Base-by-base conservation (phyloP, 176 grass and related monocot species). In the Phoenix dactylifera region DNA sequence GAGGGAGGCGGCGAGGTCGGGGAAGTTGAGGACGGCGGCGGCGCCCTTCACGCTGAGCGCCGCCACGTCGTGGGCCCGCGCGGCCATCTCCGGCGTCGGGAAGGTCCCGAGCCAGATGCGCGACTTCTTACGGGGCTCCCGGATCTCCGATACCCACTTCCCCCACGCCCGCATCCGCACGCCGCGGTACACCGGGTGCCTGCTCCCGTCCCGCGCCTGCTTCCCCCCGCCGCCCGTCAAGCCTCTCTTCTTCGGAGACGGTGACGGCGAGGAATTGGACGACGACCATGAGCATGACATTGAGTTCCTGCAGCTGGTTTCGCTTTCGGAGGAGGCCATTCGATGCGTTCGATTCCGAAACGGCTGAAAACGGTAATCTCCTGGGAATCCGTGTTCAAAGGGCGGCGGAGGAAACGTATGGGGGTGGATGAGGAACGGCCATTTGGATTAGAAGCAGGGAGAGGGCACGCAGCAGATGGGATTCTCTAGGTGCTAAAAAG, bases 61-160 rank as follows among this genome's bases (percentile, higher is more conserved):
- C 1, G 89, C 89, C 1, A 81, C 89, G 56, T 95, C 89, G 51
- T 89, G 89, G 5, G 89, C 89, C 24, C 85, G 81, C 30, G 89
- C 89, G 1, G 89, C 89, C 89, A 95, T 95, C 79, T 95, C 89
- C 0, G 89, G 67, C 20, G 81, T 85, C 4, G 81, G 78, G 75
- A 95, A 95, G 3, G 89, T 95, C 32, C 89, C 89, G 5, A 95
- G 85, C 89, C 89, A 95, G 75, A 95, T 95, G 51, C 89, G 89
- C 4, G 89, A 95, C 70, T 95, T 95, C 67, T 95, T 95, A 22
- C 82, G 81, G 16, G 89, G 89, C 84, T 85, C 89, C 15, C 89
- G 76, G 49, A 65, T 65, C 49, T 65, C 63, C 49, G 63, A 65
- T 23, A 65, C 63, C 63, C 63, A 65, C 49, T 65, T 65, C 18